Evolutionary conservation across 257 asterid species (phyloP).

Genomic region (Solanum virginianum): DNA sequence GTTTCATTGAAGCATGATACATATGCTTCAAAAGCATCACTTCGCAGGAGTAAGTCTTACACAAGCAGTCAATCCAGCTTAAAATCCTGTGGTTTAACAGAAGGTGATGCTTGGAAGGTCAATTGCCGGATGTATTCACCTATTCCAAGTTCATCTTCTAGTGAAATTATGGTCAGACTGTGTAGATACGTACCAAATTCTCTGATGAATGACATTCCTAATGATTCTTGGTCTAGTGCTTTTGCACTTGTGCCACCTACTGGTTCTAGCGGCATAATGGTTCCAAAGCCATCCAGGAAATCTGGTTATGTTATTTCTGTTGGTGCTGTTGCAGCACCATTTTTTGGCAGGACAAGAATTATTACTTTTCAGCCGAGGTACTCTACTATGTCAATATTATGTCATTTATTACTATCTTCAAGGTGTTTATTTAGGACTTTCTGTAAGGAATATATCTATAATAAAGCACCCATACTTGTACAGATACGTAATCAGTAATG

Average conservation of each 20-base stretch:
- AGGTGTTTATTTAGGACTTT: not conserved
- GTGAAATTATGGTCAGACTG: slow-evolving; percentile 57
- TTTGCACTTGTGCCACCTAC: slow-evolving; percentile 88
- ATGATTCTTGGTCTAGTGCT: slow-evolving; percentile 63
- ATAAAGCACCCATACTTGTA: slow-evolving; percentile 1
- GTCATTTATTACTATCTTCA: not conserved
- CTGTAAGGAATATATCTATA: not conserved
- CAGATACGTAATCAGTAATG: slow-evolving; percentile 91
- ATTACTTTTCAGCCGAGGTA: slow-evolving; percentile 92
- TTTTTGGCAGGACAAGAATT: slow-evolving; percentile 77
- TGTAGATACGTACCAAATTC: slow-evolving; percentile 45
- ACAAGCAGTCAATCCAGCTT: slow-evolving; percentile 27
- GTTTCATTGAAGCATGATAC: slow-evolving; percentile 6
- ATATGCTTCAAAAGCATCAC: slow-evolving; percentile 1
- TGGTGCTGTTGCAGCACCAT: slow-evolving; percentile 76
- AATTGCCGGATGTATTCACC: slow-evolving; percentile 82
- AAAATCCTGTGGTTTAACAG: slow-evolving; percentile 25
- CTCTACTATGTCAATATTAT: slow-evolving; percentile 1
- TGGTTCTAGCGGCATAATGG: slow-evolving; percentile 67
- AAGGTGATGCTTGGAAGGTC: slow-evolving; percentile 30
- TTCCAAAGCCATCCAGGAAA: slow-evolving; percentile 61
- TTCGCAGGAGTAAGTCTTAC: slow-evolving; percentile 4
- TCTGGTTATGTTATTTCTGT: slow-evolving; percentile 76
- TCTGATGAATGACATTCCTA: slow-evolving; percentile 28
- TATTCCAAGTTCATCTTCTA: slow-evolving; percentile 49